Evolutionary conservation across 306 rosid species (phyloP), one percentile per base, ranked within the genome.

Genomic region (Begonia peltatifolia): DNA sequence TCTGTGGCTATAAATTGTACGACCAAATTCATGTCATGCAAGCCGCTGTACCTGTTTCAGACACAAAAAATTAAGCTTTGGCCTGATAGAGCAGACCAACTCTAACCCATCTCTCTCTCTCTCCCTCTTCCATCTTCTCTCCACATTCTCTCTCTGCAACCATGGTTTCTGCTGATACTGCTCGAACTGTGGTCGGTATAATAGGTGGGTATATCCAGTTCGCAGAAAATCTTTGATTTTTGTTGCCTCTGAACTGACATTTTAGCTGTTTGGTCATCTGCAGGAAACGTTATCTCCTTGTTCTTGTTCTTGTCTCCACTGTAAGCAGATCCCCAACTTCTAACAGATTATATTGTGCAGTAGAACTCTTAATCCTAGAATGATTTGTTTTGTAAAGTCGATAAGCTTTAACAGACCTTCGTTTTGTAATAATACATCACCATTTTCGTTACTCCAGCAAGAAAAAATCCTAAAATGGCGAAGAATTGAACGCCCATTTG

Each of bases 201-300:
- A 14, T 77, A 60, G 99, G 99, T 83, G 6, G 5, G 68, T 57
- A 14, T 14, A 18, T 7, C 2, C 10, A 30, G 14, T 22, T 54
- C 9, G 41, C 11, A 10, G 17, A 16, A 41, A 2, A 20, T 52
- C 51, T 52, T 8, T 48, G 59, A 2, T 30, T 59, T 7, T 52
- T 14, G 20, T 56, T 9, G 42, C 20, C 22, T 50, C 12, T 58
- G 15, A 47, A 12, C 62, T 56, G 52, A 6, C 10, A n/a, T 59
- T 49, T 64, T 23, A 44, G 14, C 48, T 44, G 47, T 16, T 63
- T 61, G 52, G 36, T 60, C 56, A 16, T 62, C 56, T 74, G 41
- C 96, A 92, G 99, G 99, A 70, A 90, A 90, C 68, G 38, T 77
- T 47, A 90, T 81, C 63, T 57, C 99, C 0, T 74, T 74, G 57